Evolutionary conservation across 2,329 filamentous ascomycete genomes (phyloP).

Genomic region (Alternaria metachromatica): DNA sequence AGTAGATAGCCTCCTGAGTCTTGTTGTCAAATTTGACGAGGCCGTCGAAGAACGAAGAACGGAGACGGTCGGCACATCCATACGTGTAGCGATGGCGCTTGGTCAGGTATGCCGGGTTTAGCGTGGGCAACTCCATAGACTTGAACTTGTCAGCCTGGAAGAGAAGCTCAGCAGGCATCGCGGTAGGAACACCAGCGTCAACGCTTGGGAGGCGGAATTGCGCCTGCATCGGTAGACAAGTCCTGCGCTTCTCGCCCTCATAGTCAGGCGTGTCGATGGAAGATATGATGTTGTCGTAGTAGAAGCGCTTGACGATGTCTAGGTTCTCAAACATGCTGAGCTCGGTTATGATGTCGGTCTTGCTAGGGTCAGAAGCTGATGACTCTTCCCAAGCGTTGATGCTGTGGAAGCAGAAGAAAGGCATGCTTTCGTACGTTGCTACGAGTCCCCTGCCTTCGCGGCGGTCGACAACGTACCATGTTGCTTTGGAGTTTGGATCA

Average conservation of each 20-base stretch:
- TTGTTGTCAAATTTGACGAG: slow-evolving; percentile 70
- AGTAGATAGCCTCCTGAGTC: slow-evolving; percentile 61
- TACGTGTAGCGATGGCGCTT: slow-evolving; percentile 68
- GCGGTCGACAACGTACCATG: slow-evolving; percentile 79
- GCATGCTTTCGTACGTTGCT: slow-evolving; percentile 69
- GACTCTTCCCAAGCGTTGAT: slow-evolving; percentile 77
- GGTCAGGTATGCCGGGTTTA: slow-evolving; percentile 65
- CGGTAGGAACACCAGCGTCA: slow-evolving; percentile 41
- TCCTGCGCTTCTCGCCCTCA: slow-evolving; percentile 31
- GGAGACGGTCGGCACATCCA: slow-evolving; percentile 62
- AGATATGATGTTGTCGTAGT: slow-evolving; percentile 59
- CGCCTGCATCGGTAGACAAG: slow-evolving; percentile 35
- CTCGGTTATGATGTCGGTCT: slow-evolving; percentile 70
- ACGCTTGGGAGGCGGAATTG: slow-evolving; percentile 39
- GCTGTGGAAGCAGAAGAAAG: slow-evolving; percentile 81
- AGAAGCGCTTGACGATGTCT: slow-evolving; percentile 70
- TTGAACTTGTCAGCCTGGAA: slow-evolving; percentile 53
- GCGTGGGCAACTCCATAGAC: slow-evolving; percentile 66
- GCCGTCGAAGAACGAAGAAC: slow-evolving; percentile 66
- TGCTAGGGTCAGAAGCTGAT: slow-evolving; percentile 37
- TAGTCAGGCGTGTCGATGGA: slow-evolving; percentile 21
- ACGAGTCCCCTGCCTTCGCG: slow-evolving; percentile 67
- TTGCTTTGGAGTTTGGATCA: slow-evolving; percentile 61
- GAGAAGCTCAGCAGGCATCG: slow-evolving; percentile 14
- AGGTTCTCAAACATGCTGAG: slow-evolving; percentile 67